Percentiles rank a stretch among this genome's conserved stretches.
Evolutionary conservation across 2,329 filamentous ascomycete genomes (phyloP).

Genomic region (Helminthosporium solani): DNA sequence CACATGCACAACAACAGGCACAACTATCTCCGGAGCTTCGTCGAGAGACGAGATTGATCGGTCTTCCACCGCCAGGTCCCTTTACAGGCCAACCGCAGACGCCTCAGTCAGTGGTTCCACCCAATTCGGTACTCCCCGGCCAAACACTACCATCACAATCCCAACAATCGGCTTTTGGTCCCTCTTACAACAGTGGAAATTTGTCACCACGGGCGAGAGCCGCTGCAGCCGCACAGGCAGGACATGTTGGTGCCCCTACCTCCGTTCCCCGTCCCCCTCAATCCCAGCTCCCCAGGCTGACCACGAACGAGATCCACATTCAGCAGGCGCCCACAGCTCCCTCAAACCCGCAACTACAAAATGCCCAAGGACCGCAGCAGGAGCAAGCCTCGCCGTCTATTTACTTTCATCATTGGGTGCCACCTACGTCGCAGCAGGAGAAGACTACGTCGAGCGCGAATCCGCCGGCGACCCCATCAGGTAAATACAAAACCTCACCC

Average conservation of each 20-base stretch:
- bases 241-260: constrained; percentile 36
- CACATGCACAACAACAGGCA: constrained; percentile 44
- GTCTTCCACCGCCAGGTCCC: constrained; percentile 36
- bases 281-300: constrained; percentile 52
- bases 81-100: constrained; percentile 35
- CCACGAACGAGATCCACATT: constrained; percentile 54
- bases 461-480: constrained; percentile 72
- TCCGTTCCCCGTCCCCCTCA: constrained; percentile 49
- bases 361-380: constrained; percentile 58
- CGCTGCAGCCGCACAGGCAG: constrained; percentile 21
- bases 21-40: constrained; percentile 45
- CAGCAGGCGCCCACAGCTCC: constrained; percentile 49
- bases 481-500: constrained; percentile 53
- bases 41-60: constrained; percentile 46
- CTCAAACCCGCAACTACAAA: constrained; percentile 44
- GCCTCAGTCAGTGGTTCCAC: constrained; percentile 33
- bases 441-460: constrained; percentile 54
- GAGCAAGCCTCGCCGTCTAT: constrained; percentile 70
- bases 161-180: constrained; percentile 44
- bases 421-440: constrained; percentile 66
- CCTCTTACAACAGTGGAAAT: constrained; percentile 31
- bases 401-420: constrained; percentile 92
- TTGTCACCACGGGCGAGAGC: constrained; percentile 38
- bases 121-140: constrained; percentile 38
- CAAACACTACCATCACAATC: constrained; percentile 42